These are phyloP conservation scores for Pyrenophora seminiperda DNA, from an alignment of 2,329 filamentous ascomycete species.

Conservation along the genomic window DNA sequence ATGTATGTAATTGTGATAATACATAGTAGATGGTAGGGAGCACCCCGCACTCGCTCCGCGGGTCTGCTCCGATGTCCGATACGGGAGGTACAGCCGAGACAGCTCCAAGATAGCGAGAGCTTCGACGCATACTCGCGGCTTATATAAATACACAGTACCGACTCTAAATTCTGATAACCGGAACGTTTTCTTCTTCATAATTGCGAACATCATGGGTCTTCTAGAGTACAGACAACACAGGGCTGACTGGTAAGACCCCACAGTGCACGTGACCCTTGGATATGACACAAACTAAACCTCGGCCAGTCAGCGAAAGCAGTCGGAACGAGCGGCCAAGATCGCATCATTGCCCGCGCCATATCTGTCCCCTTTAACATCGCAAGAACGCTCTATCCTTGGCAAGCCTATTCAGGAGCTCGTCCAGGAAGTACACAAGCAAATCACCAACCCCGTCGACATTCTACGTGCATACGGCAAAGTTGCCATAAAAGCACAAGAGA, in stretches of 20 bases:
- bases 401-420: slow-evolving; percentile 80
- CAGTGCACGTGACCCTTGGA: slow-evolving; percentile 6
- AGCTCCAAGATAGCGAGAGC: slow-evolving; percentile 8
- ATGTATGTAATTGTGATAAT: background rate
- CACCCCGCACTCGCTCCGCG: slow-evolving; percentile 15
- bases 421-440: slow-evolving; percentile 72
- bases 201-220: slow-evolving; percentile 53
- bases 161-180: background rate
- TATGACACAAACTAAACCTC: slow-evolving; percentile 17
- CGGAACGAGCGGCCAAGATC: slow-evolving; percentile 73
- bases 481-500: slow-evolving; percentile 78
- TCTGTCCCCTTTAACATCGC: slow-evolving; percentile 65
- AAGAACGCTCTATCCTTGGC: slow-evolving; percentile 70
- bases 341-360: slow-evolving; percentile 68
- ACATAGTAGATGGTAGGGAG: slow-evolving; percentile 1
- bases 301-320: slow-evolving; percentile 75
- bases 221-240: slow-evolving; percentile 73
- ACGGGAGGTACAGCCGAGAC: slow-evolving; percentile 14
- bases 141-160: slow-evolving; percentile 16
- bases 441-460: slow-evolving; percentile 70
- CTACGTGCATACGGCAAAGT: slow-evolving; percentile 88
- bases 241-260: slow-evolving; percentile 66
- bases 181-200: background rate
- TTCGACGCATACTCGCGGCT: slow-evolving; percentile 13
- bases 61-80: slow-evolving; percentile 12